Evolutionary conservation across 1,139 yeast species (phyloP), one percentile per base, ranked within the genome.

Genomic region (Yamadazyma conglobata): DNA sequence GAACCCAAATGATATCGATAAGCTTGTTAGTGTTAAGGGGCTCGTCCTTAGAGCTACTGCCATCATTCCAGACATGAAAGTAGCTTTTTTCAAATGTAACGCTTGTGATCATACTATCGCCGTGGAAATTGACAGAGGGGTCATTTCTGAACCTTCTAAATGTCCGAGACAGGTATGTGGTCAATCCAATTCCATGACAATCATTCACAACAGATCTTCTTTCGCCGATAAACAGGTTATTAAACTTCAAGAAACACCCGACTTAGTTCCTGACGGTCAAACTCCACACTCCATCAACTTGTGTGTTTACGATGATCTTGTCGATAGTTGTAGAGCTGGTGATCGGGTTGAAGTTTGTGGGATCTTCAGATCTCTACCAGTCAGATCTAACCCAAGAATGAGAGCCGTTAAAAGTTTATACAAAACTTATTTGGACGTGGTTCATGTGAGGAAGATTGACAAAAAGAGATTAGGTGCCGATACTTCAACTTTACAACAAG

Each of bases 261-360:
- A 91, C 56, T 70, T 79, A 42, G 95, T 91, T n/a, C 98, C 98
- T 3, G 98, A 87, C 60, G 99, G 99, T 13, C 98, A 91, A 58
- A 91, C 98, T 3, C 98, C 99, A 3, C 98, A 91, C 54, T 82
- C 96, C 9, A 87, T 91, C 33, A 87, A 95, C 9, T 66, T 91
- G 21, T 88, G 96, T 64, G 95, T 87, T 3, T 91, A 91, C 51
- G 99, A 93, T 56, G 98, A 93, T 53, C 68, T 91, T 41, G 98
- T 91, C 2, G 99, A 91, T 55, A 72, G 85, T 33, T 84, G 95
- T 52, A 76, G 95, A 49, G 97, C 98, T 10, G 99, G 99, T 68
- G 99, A 91, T 56, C 73, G 97, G 41, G 75, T 93, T 28, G 96
- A 89, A 56, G 94, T 89, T 13, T 87, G 96, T 42, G 98, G 98